Conservation (phyloP, 2,329 filamentous ascomycete genomes). For the Paracorniculantispora psalliotae region DNA sequence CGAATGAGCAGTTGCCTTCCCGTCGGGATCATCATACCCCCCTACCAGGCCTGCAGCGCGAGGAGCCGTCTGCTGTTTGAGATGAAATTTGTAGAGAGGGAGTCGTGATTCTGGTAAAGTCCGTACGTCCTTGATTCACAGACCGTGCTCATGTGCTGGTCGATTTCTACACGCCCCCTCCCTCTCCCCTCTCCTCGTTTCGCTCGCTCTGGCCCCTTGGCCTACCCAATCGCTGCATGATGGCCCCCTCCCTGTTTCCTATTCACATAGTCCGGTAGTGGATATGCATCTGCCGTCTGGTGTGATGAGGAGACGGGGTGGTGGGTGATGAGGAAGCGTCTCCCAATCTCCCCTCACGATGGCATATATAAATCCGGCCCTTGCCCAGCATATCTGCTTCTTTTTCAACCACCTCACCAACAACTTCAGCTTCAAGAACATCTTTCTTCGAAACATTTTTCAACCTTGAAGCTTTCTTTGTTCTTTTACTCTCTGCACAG, state of each 20-base stretch:
- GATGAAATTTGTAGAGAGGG: not conserved
- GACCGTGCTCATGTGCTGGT: not conserved
- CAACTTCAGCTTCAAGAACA: not conserved
- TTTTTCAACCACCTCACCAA: not conserved
- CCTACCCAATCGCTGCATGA: slow-evolving; percentile 2
- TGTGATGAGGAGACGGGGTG: slow-evolving; percentile 1
- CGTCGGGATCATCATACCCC: slow-evolving; percentile 7
- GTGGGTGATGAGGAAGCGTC: not conserved
- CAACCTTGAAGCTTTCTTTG: not conserved
- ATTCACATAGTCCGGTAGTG: slow-evolving; percentile 5
- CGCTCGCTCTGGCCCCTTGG: too few species aligned
- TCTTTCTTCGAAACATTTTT: not conserved
- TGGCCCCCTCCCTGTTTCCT: not conserved
- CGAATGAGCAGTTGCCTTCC: slow-evolving; percentile 2
- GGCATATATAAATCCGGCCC: slow-evolving; percentile 3
- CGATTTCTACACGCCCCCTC: slow-evolving; percentile 4
- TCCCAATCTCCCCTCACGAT: not conserved
- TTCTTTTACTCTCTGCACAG: not conserved
- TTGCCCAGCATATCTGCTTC: not conserved
- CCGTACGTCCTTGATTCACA: slow-evolving; percentile 1
- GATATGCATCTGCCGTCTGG: not conserved
- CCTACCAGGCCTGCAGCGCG: not conserved
- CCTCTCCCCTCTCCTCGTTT: not conserved
- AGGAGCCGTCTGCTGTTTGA: not conserved
- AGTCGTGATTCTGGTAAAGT: not conserved